Evolutionary conservation across 2,329 filamentous ascomycete species (phyloP), one percentile per base, ranked within the genome.

Genomic region (Stemphylium lycopersici): DNA sequence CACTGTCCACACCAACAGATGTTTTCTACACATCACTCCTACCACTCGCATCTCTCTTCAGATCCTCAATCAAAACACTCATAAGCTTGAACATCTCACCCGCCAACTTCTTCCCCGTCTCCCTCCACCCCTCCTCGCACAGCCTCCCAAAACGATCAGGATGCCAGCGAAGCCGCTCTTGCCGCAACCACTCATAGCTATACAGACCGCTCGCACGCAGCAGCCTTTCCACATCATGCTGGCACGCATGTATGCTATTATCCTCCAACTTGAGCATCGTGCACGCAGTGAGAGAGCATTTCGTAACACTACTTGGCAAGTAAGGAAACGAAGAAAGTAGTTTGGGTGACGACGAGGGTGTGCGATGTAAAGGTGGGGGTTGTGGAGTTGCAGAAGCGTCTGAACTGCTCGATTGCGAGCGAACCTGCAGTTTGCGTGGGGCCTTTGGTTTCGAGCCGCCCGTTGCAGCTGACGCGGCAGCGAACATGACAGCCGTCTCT

Each of bases 1-100:
- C n/a, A n/a, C 22, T 6, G 3, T 6, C 22, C 22, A 3, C 22
- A 22, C 22, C 22, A 22, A 22, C 22, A 22, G 6, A 6, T 22
- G 6, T 22, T 22, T 6, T 6, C 22, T 22, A 22, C 22, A 22
- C 22, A 3, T 22, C 22, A 6, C 22, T 22, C 22, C 22, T 22
- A 3, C 3, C 22, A 22, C 12, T 37, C 24, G 49, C 48, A 13
- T 16, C 49, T 1, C 15, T 31, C 45, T 60, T 59, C 15, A 67
- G 20, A 31, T 72, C 67, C 33, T 58, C 63, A 42, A 74, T 69
- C 48, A 75, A 45, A 5, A 48, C 59, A 48, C 70, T 69, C 18
- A 74, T 63, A 34, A 71, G 59, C 55, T 75, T 75, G 31, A 73
- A 75, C 70, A 75, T 73, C 55, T 75, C 72, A 22, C 70, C 72